Conservation (phyloP, 352 stramenopile genomes). For the Globisporangium radiosum region DNA sequence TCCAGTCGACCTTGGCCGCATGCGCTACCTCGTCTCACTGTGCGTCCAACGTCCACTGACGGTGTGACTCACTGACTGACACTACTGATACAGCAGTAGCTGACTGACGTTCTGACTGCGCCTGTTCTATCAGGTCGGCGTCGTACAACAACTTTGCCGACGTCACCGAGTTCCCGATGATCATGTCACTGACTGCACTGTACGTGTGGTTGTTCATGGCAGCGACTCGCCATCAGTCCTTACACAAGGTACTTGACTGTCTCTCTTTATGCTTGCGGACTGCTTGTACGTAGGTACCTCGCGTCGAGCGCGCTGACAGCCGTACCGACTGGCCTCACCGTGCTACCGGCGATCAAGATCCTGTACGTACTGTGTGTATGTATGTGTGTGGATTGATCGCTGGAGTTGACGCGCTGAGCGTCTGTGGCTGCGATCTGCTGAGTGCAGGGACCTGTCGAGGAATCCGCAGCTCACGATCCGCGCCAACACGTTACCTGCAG, state of each 20-base stretch:
- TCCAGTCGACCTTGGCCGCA: slow-evolving; percentile 8
- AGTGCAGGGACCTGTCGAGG: slow-evolving; percentile 8
- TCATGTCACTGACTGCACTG: slow-evolving; percentile 11
- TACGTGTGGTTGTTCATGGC: neutral
- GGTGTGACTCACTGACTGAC: neutral
- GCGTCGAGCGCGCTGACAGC: slow-evolving; percentile 1
- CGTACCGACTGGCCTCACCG: slow-evolving; percentile 9
- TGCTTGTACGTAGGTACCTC: slow-evolving; percentile 5
- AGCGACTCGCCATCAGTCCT: neutral
- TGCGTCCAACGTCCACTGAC: neutral
- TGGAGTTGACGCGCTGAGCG: neutral
- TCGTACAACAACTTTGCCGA: slow-evolving; percentile 10
- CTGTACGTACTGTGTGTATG: slow-evolving; percentile 6
- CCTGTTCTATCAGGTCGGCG: slow-evolving; percentile 3
- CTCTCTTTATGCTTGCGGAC: neutral
- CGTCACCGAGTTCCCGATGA: slow-evolving; percentile 7
- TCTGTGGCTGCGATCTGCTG: neutral
- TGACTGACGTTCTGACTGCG: neutral
- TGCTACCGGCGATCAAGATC: slow-evolving; percentile 14
- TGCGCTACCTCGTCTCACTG: slow-evolving; percentile 11
- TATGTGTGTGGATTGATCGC: too few relatives aligned
- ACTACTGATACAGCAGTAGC: neutral
- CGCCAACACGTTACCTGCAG: slow-evolving; percentile 12
- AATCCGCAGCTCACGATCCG: slow-evolving; percentile 9
- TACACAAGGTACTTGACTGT: neutral